Evolutionary conservation across 805 yeast species (phyloP), one percentile per base, ranked within the genome.

Genomic region (Saccharomycopsis sp.): DNA sequence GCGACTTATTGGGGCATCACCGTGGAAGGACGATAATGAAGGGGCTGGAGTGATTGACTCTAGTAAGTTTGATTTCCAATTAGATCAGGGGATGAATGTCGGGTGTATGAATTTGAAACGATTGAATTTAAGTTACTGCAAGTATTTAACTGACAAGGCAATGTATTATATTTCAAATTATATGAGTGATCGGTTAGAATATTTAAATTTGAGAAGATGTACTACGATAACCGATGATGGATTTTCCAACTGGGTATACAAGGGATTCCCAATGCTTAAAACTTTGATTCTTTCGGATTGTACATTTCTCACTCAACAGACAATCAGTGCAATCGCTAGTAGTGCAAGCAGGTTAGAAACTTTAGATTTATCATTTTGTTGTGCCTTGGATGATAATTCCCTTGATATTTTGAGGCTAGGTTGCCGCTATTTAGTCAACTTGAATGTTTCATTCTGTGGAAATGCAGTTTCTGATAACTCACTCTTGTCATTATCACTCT

Each of bases 211-310:
- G 44, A 78, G 89, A 1, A 68, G 93, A 49, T 84, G 93, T 58
- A 83, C 89, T 20, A 75, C 87, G 2, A 80, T 84, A 27, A 81
- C 89, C 2, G 93, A 84, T 61, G 67, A 68, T 36, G 93, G 90
- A 1, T 84, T 81, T 57, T 67, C 74, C 19, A 72, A 67, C 53
- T 84, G 89, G 88, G 64, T 79, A 0, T 70, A 70, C 53, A 65
- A 68, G 9, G 68, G 67, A 23, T 81, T 83, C 53, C 74, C 79
- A 1, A 67, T 67, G 16, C 62, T 84, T 53, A 68, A 61, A 48
- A 67, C 63, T 43, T 61, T 84, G 40, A 70, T 75, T 23, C 61
- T 84, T 48, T 72, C 79, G 51, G 93, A 84, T 57, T 84, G 93
- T 58, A 81, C 89, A 0, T 83, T 79, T 55, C 62, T 84, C 40